Percentiles rank a stretch among this genome's conserved stretches.
Evolutionary conservation across 805 yeast species (phyloP).

Genomic region (Saturnispora dispora): DNA sequence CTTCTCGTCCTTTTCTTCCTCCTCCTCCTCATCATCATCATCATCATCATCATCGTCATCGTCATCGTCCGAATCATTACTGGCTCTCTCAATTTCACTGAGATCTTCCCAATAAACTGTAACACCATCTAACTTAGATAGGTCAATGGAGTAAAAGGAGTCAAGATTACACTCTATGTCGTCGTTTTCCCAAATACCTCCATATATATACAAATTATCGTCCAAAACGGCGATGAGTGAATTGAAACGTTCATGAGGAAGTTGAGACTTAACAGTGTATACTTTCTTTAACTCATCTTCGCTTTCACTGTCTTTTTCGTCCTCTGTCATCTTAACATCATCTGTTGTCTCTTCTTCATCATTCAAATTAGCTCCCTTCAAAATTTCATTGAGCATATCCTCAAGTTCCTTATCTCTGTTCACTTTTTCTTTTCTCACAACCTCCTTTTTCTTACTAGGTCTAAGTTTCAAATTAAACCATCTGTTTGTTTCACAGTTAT

Average conservation of each 20-base stretch:
- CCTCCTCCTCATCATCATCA: constrained; percentile 53
- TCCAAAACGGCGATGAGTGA: constrained; percentile 78
- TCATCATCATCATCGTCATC: constrained; percentile 61
- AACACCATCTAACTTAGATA: constrained; percentile 81
- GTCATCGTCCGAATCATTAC: constrained; percentile 52
- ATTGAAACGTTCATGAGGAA: constrained; percentile 88
- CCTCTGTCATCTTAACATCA: constrained; percentile 22
- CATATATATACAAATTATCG: constrained; percentile 74
- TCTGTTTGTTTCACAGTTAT: constrained; percentile 76
- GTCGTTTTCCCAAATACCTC: constrained; percentile 85
- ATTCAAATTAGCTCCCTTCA: constrained; percentile 62
- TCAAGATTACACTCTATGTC: constrained; percentile 81
- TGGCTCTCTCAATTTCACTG: constrained; percentile 43
- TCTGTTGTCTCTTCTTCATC: constrained; percentile 30
- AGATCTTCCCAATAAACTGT: constrained; percentile 87
- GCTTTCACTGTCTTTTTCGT: constrained; percentile 23
- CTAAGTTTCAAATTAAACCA: constrained; percentile 73
- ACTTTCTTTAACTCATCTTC: constrained; percentile 32
- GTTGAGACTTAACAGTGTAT: constrained; percentile 46
- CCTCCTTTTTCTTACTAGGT: constrained; percentile 46
- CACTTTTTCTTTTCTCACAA: constrained; percentile 34
- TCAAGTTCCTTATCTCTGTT: constrained; percentile 74
- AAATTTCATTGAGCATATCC: constrained; percentile 63
- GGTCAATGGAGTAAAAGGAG: constrained; percentile 76
- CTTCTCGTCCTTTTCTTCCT: constrained; percentile 32